These are phyloP conservation scores for Isochrysis galbana DNA, from an alignment of 78 protist genomes.

Conservation along the genomic window DNA sequence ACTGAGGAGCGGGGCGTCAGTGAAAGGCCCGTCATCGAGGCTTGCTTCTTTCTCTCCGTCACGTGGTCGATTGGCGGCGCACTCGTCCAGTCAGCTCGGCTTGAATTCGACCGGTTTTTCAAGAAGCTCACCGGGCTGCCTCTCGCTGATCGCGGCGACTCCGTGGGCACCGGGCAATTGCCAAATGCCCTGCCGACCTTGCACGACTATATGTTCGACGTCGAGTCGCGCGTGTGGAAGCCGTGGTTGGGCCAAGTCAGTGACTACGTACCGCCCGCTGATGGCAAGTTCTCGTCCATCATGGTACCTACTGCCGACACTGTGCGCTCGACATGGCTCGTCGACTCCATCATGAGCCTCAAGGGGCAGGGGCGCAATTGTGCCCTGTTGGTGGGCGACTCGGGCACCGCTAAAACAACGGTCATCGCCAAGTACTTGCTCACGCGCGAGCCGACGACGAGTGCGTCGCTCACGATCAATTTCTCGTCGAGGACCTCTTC, in stretches of 20 bases:
- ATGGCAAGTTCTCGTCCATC: conserved; percentile 61
- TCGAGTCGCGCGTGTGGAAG: conserved; percentile 52
- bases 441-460: background rate
- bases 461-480: conserved; percentile 51
- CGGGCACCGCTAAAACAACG: conserved; percentile 88
- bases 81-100: conserved; percentile 43
- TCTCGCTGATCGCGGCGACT: background rate
- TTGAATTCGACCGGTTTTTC: conserved; percentile 62
- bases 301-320: conserved; percentile 87
- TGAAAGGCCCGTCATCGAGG: conserved; percentile 59
- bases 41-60: conserved; percentile 53
- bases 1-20: background rate
- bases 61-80: conserved; percentile 80
- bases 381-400: conserved; percentile 73
- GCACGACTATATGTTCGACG: conserved; percentile 67
- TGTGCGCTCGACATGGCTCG: conserved; percentile 65
- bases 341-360: conserved; percentile 14
- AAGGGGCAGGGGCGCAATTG: conserved; percentile 20
- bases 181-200: conserved; percentile 66
- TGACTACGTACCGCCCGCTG: conserved; percentile 58
- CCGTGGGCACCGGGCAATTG: conserved; percentile 38
- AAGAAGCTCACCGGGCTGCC: conserved; percentile 44
- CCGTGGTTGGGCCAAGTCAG: conserved; percentile 67
- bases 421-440: conserved; percentile 61
- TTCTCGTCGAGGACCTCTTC: conserved; percentile 69